Conservation (phyloP, 306 rosid genomes). For the Vigna reflexopilosa region DNA sequence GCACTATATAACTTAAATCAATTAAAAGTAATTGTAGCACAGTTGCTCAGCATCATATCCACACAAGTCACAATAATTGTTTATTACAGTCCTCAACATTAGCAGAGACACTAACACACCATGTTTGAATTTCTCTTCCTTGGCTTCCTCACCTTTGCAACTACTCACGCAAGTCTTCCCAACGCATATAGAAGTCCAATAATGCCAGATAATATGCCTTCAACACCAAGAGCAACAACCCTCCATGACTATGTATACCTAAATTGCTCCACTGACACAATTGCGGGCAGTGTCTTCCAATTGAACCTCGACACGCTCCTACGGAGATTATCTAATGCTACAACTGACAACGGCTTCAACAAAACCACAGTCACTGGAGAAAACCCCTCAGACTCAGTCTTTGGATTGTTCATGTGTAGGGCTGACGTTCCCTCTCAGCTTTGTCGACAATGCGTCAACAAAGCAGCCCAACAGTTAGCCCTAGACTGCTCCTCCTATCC, state of each 20-base stretch:
- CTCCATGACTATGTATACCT: too few relatives aligned
- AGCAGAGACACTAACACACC: too few relatives aligned
- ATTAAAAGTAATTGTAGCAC: too few relatives aligned
- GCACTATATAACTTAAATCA: too few relatives aligned
- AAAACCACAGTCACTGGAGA: background rate
- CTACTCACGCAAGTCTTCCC: too few relatives aligned
- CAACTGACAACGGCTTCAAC: background rate
- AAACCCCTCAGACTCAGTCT: background rate
- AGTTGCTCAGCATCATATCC: too few relatives aligned
- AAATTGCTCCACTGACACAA: background rate
- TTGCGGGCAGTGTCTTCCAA: background rate
- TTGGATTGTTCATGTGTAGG: constrained; percentile 2
- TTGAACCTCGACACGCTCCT: background rate
- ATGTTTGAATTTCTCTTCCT: too few relatives aligned
- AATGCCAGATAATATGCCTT: too few relatives aligned
- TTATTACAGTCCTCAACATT: too few relatives aligned
- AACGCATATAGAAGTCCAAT: rapidly evolving
- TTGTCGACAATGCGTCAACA: background rate
- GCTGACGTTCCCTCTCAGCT: background rate
- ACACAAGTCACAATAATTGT: too few relatives aligned
- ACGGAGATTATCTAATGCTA: background rate
- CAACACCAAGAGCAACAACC: too few relatives aligned
- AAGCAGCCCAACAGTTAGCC: background rate
- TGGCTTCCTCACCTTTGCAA: too few relatives aligned
- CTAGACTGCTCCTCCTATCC: background rate